phyloP scores from a whole-genome alignment of 495 filamentous ascomycete genomes.

The Thermochaetoides thermophila region DNA sequence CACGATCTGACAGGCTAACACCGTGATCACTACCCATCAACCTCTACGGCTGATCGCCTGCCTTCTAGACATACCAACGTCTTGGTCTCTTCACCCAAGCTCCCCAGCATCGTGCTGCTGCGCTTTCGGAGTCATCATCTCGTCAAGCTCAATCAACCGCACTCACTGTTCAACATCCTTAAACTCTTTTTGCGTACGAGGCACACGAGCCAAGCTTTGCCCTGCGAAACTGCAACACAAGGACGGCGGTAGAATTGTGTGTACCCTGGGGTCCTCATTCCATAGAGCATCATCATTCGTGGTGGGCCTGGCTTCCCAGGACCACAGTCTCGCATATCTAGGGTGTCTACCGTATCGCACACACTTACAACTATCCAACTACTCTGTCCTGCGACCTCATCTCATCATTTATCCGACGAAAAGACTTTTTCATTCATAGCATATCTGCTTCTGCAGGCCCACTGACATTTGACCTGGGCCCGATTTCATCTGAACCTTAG shows the following conservation, averaged over 20 bases:
- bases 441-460: too few relatives aligned
- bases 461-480: too few relatives aligned
- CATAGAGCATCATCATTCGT: slow-evolving; percentile 1
- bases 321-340: slow-evolving; percentile 11
- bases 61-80: slow-evolving; percentile 6
- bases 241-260: slow-evolving; percentile 18
- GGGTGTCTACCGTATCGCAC: too few relatives aligned
- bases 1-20: too few relatives aligned
- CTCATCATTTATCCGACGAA: too few relatives aligned
- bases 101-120: slow-evolving; percentile 23
- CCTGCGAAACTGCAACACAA: slow-evolving; percentile 16
- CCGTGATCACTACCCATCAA: slow-evolving; percentile 14
- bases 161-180: slow-evolving; percentile 24
- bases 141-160: slow-evolving; percentile 32
- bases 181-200: slow-evolving; percentile 10
- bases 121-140: too few relatives aligned
- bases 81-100: slow-evolving; percentile 7
- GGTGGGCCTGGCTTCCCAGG: slow-evolving; percentile 16
- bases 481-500: too few relatives aligned
- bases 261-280: slow-evolving; percentile 14
- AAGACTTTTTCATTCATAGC: too few relatives aligned
- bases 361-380: too few relatives aligned
- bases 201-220: slow-evolving; percentile 22
- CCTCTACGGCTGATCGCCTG: slow-evolving; percentile 7
- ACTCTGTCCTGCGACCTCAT: too few relatives aligned